Evolutionary conservation across 495 filamentous ascomycete species (phyloP), one percentile per base, ranked within the genome.

Genomic region (Hypoxylon lienhwacheense): DNA sequence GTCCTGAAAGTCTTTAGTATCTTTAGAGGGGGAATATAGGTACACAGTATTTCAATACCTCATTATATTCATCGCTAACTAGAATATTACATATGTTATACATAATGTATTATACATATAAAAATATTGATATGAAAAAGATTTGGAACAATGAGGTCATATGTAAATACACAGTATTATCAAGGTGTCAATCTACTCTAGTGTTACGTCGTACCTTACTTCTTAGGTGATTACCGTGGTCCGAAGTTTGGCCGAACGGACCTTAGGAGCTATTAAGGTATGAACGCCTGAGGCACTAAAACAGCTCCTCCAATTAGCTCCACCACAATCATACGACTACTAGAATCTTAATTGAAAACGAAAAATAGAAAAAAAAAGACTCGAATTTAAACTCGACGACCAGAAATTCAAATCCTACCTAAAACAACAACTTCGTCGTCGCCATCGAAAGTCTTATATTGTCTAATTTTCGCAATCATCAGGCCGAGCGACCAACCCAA

Each of bases 401-500:
- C 46, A 34, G 52, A 55, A 47, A 53, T 28, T 47, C 21, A 33
- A 48, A 34, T 10, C 31, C 20, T 40, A 24, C 46, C 20, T 40
- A 24, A 41, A 50, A 66, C 66, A 67, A 63, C 59, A 59, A 59
- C 41, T 60, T n/a, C n/a, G n/a, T n/a, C n/a, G n/a, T n/a, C 29
- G 61, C 65, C 37, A 57, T 51, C 49, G 47, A 51, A 51, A 48
- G 40, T 47, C 64, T 59, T 56, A 62, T 66, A 55, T 59, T 64
- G 49, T 66, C 55, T 48, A 42, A 46, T 49, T 56, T 62, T 47
- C 61, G 57, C 59, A 57, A 46, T 40, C 5, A 46, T 40, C 21
- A 49, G 46, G 50, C 43, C 28, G 50, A 24, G 56, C 67, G 58
- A 66, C 54, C 61, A 36, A 48, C 51, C 66, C 66, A 75, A 75